Conservation (phyloP, 495 filamentous ascomycete species). For the Penicillium herquei region DNA sequence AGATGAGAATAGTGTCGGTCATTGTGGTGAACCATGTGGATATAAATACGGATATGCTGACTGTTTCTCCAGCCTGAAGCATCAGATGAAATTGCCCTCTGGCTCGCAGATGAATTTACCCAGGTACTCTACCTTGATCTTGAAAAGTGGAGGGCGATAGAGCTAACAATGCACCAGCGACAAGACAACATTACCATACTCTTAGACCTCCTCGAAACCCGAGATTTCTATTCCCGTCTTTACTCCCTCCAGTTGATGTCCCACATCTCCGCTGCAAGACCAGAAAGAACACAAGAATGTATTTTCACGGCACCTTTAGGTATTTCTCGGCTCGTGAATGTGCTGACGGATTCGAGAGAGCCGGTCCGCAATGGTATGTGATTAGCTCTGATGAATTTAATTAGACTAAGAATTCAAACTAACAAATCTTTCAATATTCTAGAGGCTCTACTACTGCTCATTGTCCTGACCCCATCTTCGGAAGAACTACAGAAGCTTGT, state of each 20-base stretch:
- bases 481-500: conserved; percentile 89
- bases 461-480: conserved; percentile 67
- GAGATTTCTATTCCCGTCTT: conserved; percentile 89
- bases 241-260: conserved; percentile 90
- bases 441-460: conserved; percentile 69
- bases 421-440: conserved; percentile 15
- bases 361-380: conserved; percentile 85
- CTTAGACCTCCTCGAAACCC: conserved; percentile 80
- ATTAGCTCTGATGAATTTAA: not conserved
- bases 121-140: conserved; percentile 53
- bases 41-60: conserved; percentile 23
- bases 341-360: conserved; percentile 82
- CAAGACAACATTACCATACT: conserved; percentile 96
- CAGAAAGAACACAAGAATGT: conserved; percentile 94
- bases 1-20: conserved; percentile 64
- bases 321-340: conserved; percentile 79
- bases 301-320: conserved; percentile 84
- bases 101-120: conserved; percentile 97
- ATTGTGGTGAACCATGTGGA: not conserved
- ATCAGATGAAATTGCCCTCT: conserved; percentile 92
- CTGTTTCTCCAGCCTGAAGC: conserved; percentile 69
- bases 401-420: not conserved
- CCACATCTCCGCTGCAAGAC: conserved; percentile 79
- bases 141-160: conserved; percentile 11
- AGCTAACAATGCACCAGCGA: conserved; percentile 55